Base-by-base conservation (phyloP, 192 early-diverging fungal genomes). In the Podila minutissima region DNA sequence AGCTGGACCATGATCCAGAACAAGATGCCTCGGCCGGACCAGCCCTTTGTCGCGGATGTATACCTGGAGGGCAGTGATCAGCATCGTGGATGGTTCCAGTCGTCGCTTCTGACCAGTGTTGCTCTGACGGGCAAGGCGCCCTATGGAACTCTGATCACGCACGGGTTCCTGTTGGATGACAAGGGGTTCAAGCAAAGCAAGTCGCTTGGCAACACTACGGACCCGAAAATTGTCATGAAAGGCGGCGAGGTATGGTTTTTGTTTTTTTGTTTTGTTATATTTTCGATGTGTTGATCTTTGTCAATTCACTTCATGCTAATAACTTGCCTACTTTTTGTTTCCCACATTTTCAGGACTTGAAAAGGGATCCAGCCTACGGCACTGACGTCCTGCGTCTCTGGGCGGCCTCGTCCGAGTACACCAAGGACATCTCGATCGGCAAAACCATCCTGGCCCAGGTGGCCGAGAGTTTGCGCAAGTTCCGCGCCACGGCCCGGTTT, bases 361-460 rank as follows among this genome's bases (percentile, higher is more conserved):
- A 85, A 65, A 88, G 88, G 59, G 83, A 92, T 50, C 93, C 92
- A 24, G 91, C 93, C 11, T 93, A 93, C 69, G 94, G 93, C 19
- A 70, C 74, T 1, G 82, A 83, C 57, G 38, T 83, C 22, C 24
- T 83, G 51, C 71, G 82, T 12, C 63, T 83, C 2, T 83, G 82
- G 70, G 82, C 62, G 10, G 71, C 75, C 4, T 77, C 74, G 2
- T 77, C 82, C 0, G 82, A 83, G 33, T 83, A 77, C 49, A 77
- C 74, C 12, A 83, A 71, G 68, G 82, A 83, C 22, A 68, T 83
- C 49, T 71, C 74, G 32, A 69, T 83, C 11, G 75, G 82, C 37
- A 74, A 73, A 38, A 64, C 74, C 0, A 83, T 83, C 38, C 69
- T 83, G 64, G 35, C 53, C 7, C 74, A 83, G 57, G 62, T 83